Conservation (phyloP, 257 asterid genomes). For the Hygrophila difformis region DNA sequence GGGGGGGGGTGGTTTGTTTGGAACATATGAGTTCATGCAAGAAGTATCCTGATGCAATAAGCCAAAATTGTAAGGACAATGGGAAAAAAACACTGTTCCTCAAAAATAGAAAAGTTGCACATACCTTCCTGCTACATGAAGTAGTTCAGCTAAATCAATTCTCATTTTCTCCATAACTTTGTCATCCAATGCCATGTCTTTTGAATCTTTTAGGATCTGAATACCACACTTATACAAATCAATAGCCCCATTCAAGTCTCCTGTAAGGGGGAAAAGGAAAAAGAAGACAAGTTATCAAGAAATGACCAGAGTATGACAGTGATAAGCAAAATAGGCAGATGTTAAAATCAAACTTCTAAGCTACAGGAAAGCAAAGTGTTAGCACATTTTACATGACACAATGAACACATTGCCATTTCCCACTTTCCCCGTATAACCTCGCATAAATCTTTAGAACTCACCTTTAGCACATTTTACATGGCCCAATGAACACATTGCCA, state of each 20-base stretch:
- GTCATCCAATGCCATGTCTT: slow-evolving; percentile 41
- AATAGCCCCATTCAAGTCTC: slow-evolving; percentile 64
- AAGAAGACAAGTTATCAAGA: background rate
- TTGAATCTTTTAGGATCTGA: slow-evolving; percentile 39
- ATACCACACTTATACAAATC: slow-evolving; percentile 60
- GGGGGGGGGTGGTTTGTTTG: too few relatives aligned
- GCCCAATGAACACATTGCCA: slow-evolving; percentile 85
- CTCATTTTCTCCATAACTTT: slow-evolving; percentile 65
- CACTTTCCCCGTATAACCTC: too few relatives aligned
- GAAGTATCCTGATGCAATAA: too few relatives aligned
- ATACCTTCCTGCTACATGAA: slow-evolving; percentile 83
- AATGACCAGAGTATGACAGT: background rate
- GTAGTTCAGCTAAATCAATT: slow-evolving; percentile 81
- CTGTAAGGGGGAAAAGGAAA: slow-evolving; percentile 33
- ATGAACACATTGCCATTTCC: too few relatives aligned
- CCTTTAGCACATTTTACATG: slow-evolving; percentile 87
- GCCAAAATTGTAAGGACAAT: too few relatives aligned
- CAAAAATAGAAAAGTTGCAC: slow-evolving; percentile 5
- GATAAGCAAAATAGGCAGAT: slow-evolving; percentile 11
- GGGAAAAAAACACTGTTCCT: background rate
- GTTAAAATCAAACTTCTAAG: slow-evolving; percentile 1
- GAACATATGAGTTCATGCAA: too few relatives aligned
- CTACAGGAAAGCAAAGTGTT: background rate
- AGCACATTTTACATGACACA: too few relatives aligned
- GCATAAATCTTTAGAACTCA: too few relatives aligned